Evolutionary conservation across 257 asterid species (phyloP).

Genomic region (Coffea canephora): DNA sequence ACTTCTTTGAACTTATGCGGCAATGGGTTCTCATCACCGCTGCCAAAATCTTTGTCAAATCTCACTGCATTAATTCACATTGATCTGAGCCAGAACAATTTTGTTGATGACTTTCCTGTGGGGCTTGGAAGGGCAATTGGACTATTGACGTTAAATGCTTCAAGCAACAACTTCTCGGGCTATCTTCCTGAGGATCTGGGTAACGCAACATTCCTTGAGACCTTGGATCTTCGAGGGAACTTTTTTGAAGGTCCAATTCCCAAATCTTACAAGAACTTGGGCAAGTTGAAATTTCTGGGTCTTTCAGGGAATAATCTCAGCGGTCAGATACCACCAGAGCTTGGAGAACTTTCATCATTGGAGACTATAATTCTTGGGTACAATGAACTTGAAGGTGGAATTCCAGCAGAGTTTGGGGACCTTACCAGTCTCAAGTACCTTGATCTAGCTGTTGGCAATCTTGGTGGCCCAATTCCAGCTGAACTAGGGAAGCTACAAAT

Average conservation of each 20-base stretch:
- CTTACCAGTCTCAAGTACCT: conserved; percentile 61
- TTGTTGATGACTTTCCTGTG: conserved; percentile 42
- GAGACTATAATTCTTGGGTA: conserved; percentile 66
- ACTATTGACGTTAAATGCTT: conserved; percentile 47
- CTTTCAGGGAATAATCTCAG: conserved; percentile 70
- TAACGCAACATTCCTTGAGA: conserved; percentile 49
- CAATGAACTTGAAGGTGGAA: conserved; percentile 53
- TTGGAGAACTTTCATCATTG: conserved; percentile 50
- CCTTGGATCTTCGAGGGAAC: conserved; percentile 74
- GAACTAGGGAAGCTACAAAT: conserved; percentile 47
- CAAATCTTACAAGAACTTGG: conserved; percentile 41
- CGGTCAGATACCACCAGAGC: conserved; percentile 50
- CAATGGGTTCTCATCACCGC: conserved; percentile 53
- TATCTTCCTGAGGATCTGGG: conserved; percentile 58
- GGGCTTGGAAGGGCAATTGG: conserved; percentile 50
- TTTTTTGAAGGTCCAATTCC: conserved; percentile 71
- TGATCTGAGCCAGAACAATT: conserved; percentile 70
- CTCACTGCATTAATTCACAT: conserved; percentile 45
- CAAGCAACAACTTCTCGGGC: conserved; percentile 75
- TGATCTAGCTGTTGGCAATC: conserved; percentile 58
- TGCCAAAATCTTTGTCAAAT: conserved; percentile 50
- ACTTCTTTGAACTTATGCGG: conserved; percentile 42
- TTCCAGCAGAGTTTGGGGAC: conserved; percentile 60
- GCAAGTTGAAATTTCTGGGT: conserved; percentile 60
- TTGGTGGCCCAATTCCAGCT: conserved; percentile 55